Percentiles rank a stretch among this genome's conserved stretches.
Evolutionary conservation across 352 stramenopile genomes (phyloP).

Genomic region (Globisporangium paroecandrum): DNA sequence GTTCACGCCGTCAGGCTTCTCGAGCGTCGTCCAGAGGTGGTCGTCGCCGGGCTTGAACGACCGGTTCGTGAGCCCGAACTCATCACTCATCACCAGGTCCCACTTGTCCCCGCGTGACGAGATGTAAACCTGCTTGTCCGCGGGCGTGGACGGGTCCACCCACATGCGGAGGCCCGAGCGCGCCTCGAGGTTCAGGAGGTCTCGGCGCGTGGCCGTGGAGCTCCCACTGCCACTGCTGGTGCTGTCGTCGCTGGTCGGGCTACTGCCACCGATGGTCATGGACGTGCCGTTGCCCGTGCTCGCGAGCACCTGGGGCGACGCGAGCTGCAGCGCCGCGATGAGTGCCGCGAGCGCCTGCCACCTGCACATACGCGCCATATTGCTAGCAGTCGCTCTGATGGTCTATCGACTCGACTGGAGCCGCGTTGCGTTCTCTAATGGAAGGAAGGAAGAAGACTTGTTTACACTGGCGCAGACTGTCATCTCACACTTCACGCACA

Average conservation of each 20-base stretch:
- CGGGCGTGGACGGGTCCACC: conserved; percentile 2
- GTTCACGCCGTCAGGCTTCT: conserved; percentile 73
- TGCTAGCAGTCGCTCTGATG: neutral
- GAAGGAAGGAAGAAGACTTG: neutral
- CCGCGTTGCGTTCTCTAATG: neutral
- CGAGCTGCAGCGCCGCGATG: conserved; percentile 1
- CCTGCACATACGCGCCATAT: conserved; percentile 7
- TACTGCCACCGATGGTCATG: neutral
- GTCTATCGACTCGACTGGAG: neutral
- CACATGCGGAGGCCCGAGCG: conserved; percentile 6
- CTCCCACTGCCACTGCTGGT: conserved; percentile 5
- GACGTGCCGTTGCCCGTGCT: conserved; percentile 14
- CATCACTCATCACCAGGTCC: conserved; percentile 10
- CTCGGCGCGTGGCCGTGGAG: conserved; percentile 1
- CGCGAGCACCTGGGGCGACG: neutral
- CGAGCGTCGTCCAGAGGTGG: conserved; percentile 57
- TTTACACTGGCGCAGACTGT: neutral
- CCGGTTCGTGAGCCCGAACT: conserved; percentile 5
- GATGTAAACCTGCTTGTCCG: neutral
- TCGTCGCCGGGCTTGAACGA: conserved; percentile 32
- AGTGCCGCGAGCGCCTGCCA: conserved; percentile 5
- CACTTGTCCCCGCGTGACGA: conserved; percentile 4
- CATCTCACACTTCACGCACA: neutral
- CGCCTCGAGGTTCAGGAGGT: neutral
- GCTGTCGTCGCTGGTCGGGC: neutral